Evolutionary conservation across 2,329 filamentous ascomycete species (phyloP).

Genomic region (Bipolaris bicolor): DNA sequence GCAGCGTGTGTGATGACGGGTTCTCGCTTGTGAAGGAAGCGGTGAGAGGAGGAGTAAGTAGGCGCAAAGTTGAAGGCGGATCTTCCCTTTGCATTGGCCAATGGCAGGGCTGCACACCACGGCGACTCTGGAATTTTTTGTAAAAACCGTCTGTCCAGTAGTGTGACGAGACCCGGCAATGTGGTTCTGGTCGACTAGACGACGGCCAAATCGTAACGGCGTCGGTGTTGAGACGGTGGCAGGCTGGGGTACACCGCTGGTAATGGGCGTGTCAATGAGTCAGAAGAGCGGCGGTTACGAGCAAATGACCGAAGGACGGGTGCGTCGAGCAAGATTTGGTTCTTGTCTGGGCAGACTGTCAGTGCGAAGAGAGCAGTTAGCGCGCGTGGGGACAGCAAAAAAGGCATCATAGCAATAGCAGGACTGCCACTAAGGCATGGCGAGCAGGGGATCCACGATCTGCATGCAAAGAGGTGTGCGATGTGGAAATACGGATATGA

Average conservation of each 20-base stretch:
- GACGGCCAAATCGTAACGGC: conserved; percentile 12
- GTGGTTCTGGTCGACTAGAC: conserved; percentile 17
- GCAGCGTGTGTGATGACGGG: background rate
- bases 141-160: background rate
- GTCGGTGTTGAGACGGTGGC: conserved; percentile 15
- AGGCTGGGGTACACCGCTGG: conserved; percentile 20
- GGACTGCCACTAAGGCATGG: conserved; percentile 2
- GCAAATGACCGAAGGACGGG: conserved; percentile 1
- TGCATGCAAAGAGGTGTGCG: conserved; percentile 25
- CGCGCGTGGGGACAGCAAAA: background rate
- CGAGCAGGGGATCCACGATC: conserved; percentile 15
- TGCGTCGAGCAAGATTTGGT: conserved; percentile 1
- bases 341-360: background rate
- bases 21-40: conserved; percentile 1
- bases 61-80: background rate
- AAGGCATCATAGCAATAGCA: conserved; percentile 6
- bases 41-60: background rate
- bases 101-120: too few relatives aligned
- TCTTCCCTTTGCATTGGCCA: background rate
- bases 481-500: conserved; percentile 28
- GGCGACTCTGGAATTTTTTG: too few relatives aligned
- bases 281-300: conserved; percentile 7
- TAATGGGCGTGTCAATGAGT: conserved; percentile 12
- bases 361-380: conserved; percentile 1
- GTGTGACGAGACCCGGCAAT: conserved; percentile 15